A percentile compares a stretch with the other conserved stretches of the same genome.
Evolutionary conservation across 495 filamentous ascomycete genomes (phyloP).

Genomic region (Neurospora discreta): DNA sequence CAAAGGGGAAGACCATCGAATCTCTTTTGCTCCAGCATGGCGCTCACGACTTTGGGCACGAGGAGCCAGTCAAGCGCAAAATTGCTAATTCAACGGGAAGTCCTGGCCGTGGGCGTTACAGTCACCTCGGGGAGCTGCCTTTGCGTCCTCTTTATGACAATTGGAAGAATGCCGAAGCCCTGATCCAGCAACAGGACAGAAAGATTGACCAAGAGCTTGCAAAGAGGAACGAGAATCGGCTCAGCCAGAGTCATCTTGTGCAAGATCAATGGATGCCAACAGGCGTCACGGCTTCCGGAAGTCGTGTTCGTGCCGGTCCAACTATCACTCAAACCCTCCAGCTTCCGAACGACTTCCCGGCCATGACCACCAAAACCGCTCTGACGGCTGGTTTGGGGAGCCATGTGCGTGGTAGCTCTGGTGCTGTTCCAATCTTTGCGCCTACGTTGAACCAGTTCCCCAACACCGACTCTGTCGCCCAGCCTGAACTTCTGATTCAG

Average conservation of each 20-base stretch:
- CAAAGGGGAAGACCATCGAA: neutral
- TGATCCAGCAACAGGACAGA: neutral
- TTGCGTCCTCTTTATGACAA: neutral
- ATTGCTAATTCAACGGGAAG: neutral
- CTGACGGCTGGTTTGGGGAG: neutral
- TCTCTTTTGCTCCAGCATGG: neutral
- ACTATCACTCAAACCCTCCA: neutral
- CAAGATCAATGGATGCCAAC: neutral
- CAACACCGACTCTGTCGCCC: neutral
- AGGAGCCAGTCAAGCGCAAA: neutral
- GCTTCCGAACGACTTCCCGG: neutral
- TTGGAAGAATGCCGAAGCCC: neutral
- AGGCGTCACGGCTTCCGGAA: neutral
- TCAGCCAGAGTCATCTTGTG: neutral
- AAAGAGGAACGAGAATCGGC: neutral
- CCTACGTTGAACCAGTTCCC: neutral
- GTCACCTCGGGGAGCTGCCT: neutral
- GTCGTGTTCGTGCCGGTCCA: neutral
- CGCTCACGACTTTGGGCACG: neutral
- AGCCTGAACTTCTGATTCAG: neutral
- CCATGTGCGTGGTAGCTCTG: neutral
- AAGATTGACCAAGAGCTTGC: neutral
- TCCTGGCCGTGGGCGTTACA: neutral
- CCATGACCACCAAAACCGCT: neutral
- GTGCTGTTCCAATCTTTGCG: neutral